Conservation (phyloP, 495 filamentous ascomycete genomes). For the Baudoinia panamericana region DNA sequence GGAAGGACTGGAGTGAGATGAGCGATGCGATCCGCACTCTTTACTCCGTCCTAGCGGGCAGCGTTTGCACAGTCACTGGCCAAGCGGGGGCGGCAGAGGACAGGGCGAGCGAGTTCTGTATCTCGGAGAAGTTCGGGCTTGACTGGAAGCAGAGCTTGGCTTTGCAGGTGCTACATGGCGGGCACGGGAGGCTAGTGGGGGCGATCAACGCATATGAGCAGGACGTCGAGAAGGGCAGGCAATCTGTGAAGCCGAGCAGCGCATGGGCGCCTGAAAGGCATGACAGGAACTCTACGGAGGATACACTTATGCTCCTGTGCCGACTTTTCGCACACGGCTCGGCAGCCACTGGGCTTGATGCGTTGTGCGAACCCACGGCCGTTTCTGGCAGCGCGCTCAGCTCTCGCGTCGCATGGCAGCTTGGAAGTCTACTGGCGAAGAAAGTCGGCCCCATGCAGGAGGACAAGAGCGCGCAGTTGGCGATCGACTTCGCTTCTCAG, state of each 20-base stretch:
- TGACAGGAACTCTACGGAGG: constrained; percentile 39
- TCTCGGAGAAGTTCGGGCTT: constrained; percentile 67
- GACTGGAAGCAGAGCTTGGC: constrained; percentile 92
- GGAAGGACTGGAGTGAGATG: constrained; percentile 72
- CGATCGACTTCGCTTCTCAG: constrained; percentile 57
- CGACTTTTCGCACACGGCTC: constrained; percentile 40
- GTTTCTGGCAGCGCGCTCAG: constrained; percentile 27
- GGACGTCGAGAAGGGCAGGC: constrained; percentile 47
- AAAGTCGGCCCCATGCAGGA: constrained; percentile 32
- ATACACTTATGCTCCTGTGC: constrained; percentile 73
- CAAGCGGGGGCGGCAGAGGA: constrained; percentile 60
- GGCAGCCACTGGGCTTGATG: neutral
- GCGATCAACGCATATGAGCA: constrained; percentile 56
- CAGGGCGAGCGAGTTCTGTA: constrained; percentile 57
- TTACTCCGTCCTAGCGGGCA: constrained; percentile 81
- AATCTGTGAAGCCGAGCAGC: constrained; percentile 34
- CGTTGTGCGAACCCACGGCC: constrained; percentile 2
- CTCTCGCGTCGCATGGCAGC: constrained; percentile 68
- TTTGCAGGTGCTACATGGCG: constrained; percentile 75
- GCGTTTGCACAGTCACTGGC: constrained; percentile 66
- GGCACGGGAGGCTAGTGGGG: constrained; percentile 49
- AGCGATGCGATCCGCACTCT: constrained; percentile 71
- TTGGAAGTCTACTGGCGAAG: constrained; percentile 42
- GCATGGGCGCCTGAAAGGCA: neutral
- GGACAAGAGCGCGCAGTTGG: constrained; percentile 38